phyloP scores from a whole-genome alignment of 768 basidiomycete species.

The Psilocybe azurescens region DNA sequence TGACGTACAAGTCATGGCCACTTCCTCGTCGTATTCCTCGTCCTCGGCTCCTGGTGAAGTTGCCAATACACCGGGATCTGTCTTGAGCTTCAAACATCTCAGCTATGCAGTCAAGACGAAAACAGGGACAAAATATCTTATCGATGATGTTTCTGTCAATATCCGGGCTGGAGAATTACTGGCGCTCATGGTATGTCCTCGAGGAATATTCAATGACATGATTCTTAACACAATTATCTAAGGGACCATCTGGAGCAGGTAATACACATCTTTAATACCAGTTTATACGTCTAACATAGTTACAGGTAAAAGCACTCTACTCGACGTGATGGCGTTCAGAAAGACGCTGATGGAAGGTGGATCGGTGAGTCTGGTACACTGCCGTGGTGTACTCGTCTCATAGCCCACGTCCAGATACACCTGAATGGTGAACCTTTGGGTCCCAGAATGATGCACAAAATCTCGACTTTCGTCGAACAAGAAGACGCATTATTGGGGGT shows the following conservation, averaged over 20 bases:
- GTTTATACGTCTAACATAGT: background rate
- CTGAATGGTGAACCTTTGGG: slow-evolving; percentile 37
- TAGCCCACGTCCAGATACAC: slow-evolving; percentile 25
- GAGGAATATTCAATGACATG: background rate
- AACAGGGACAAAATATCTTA: slow-evolving; percentile 32
- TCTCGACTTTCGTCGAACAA: slow-evolving; percentile 62
- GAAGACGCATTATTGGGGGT: slow-evolving; percentile 64
- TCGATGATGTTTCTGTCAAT: slow-evolving; percentile 46
- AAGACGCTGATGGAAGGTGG: slow-evolving; percentile 36
- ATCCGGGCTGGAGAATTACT: slow-evolving; percentile 44
- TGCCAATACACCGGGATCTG: slow-evolving; percentile 22
- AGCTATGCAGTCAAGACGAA: slow-evolving; percentile 35
- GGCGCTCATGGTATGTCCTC: slow-evolving; percentile 44
- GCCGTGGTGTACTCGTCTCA: background rate
- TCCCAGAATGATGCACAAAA: slow-evolving; percentile 38
- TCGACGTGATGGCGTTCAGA: slow-evolving; percentile 50
- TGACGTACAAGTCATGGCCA: background rate
- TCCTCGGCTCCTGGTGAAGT: slow-evolving; percentile 3
- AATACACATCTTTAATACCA: slow-evolving; percentile 8
- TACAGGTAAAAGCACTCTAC: slow-evolving; percentile 49
- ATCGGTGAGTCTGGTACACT: slow-evolving; percentile 29
- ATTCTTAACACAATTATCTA: background rate
- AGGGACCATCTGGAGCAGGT: slow-evolving; percentile 55
- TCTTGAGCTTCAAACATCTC: slow-evolving; percentile 39
- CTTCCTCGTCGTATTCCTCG: background rate